Evolutionary conservation across 2,329 filamentous ascomycete genomes (phyloP).

Genomic region (Xylaria sp.): DNA sequence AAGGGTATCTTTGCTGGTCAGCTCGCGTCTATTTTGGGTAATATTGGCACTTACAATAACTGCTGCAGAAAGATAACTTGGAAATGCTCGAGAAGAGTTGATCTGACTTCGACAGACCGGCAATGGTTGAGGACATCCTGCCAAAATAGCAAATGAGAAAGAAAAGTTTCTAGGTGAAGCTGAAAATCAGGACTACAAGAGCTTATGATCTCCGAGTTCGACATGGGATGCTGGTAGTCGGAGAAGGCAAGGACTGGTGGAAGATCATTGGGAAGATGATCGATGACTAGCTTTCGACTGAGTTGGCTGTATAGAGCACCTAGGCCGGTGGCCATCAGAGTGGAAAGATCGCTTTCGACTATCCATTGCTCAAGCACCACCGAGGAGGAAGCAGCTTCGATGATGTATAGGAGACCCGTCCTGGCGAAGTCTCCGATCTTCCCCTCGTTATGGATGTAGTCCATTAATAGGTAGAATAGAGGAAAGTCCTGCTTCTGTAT

Average conservation of each 20-base stretch:
- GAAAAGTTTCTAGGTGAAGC: constrained; percentile 86
- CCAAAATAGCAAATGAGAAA: constrained; percentile 96
- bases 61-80: constrained; percentile 96
- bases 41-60: constrained; percentile 65
- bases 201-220: constrained; percentile 71
- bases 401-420: constrained; percentile 92
- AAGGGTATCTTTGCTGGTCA: constrained; percentile 72
- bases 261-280: constrained; percentile 72
- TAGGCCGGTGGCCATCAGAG: constrained; percentile 93
- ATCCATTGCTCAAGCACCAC: constrained; percentile 90
- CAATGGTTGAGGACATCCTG: constrained; percentile 98
- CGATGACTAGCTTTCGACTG: constrained; percentile 78
- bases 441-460: constrained; percentile 95
- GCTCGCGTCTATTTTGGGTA: not conserved
- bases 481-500: constrained; percentile 93
- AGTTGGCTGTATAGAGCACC: constrained; percentile 73
- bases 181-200: constrained; percentile 77
- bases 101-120: constrained; percentile 86
- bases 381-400: constrained; percentile 87
- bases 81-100: constrained; percentile 93
- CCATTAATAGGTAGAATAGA: constrained; percentile 91
- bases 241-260: constrained; percentile 87
- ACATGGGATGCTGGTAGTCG: constrained; percentile 77
- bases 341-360: constrained; percentile 93
- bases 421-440: constrained; percentile 94